These are phyloP conservation scores for Heliosperma pusillum DNA, from an alignment of 148 eudicot genomes.

Conservation along the genomic window DNA sequence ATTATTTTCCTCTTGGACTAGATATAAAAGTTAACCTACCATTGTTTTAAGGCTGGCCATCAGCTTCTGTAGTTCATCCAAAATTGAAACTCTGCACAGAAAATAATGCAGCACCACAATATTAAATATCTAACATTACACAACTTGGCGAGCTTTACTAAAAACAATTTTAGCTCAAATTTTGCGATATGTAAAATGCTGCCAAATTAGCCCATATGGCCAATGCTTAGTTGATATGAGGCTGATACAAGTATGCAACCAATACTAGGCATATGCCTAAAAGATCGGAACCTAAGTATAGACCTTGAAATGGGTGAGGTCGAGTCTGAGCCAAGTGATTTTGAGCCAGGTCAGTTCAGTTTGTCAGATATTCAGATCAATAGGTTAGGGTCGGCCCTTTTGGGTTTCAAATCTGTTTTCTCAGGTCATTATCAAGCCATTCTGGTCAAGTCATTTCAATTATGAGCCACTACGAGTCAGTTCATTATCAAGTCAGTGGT, in stretches of 20 bases:
- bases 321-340: no score
- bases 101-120: constrained; percentile 17
- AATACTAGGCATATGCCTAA: neutral
- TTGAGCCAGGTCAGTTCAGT: no score
- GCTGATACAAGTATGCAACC: neutral
- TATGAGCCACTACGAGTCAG: no score
- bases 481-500: no score
- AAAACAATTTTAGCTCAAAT: neutral
- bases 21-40: constrained; percentile 37
- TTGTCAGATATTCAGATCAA: no score
- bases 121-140: neutral
- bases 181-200: neutral
- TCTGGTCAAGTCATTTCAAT: no score
- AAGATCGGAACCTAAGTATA: no score
- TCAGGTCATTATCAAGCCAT: no score
- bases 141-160: neutral
- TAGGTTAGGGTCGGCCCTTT: no score
- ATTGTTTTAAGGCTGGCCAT: constrained; percentile 52
- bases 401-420: no score
- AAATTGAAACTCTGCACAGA: constrained; percentile 51
- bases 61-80: constrained; percentile 63
- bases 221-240: neutral
- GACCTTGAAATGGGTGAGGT: no score
- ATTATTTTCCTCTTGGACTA: no score
- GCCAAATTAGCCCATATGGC: neutral